phyloP scores from a whole-genome alignment of 2,329 filamentous ascomycete genomes.

The Ascochyta fabae region DNA sequence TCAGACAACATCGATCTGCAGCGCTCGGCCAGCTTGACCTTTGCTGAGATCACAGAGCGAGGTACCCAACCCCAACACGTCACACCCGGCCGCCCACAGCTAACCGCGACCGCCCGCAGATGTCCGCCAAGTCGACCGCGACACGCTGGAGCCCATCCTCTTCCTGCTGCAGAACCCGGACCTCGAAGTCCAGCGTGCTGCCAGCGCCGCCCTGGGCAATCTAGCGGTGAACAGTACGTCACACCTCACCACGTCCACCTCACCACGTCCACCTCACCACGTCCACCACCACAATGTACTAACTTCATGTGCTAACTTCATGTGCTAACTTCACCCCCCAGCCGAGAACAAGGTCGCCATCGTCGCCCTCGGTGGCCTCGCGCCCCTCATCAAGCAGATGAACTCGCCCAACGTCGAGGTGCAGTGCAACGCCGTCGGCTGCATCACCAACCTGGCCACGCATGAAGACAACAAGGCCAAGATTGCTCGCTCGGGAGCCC shows the following conservation, averaged over 20 bases:
- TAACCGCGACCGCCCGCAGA: slow-evolving; percentile 65
- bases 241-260: slow-evolving; percentile 5
- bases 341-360: slow-evolving; percentile 98
- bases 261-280: not conserved
- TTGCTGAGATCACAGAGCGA: slow-evolving; percentile 98
- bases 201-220: slow-evolving; percentile 94
- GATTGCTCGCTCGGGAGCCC: slow-evolving; percentile 91
- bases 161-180: slow-evolving; percentile 94
- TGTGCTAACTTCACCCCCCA: slow-evolving; percentile 48
- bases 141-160: slow-evolving; percentile 94
- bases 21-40: slow-evolving; percentile 94
- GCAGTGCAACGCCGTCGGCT: slow-evolving; percentile 98
- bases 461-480: slow-evolving; percentile 99
- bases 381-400: slow-evolving; percentile 96
- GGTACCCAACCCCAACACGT: slow-evolving; percentile 61
- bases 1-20: slow-evolving; percentile 99
- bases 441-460: slow-evolving; percentile 96
- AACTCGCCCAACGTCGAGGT: slow-evolving; percentile 97
- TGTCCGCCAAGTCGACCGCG: slow-evolving; percentile 92
- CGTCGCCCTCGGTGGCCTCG: slow-evolving; percentile 87
- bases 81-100: slow-evolving; percentile 7
- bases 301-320: slow-evolving; percentile 53
- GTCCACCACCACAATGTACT: slow-evolving; percentile 41
- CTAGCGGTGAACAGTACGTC: slow-evolving; percentile 89
- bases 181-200: slow-evolving; percentile 95